These are phyloP conservation scores for Phytophthora boehmeriae DNA, from an alignment of 352 stramenopile genomes.

Conservation along the genomic window DNA sequence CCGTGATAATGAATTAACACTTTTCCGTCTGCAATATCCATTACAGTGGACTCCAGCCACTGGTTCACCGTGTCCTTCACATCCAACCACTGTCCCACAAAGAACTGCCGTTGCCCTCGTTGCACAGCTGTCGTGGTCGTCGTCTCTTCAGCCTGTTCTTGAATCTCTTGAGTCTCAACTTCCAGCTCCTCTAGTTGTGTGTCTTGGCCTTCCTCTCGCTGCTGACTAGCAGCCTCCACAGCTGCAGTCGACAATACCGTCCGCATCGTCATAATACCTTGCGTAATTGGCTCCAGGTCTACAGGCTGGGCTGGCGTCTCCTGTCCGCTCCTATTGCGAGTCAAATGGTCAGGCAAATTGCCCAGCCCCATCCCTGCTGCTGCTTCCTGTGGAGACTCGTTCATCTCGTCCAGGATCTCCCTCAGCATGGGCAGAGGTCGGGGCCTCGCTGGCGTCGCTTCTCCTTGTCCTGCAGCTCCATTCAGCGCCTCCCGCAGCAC, in stretches of 20 bases:
- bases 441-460: neutral
- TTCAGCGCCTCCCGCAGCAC: conserved; percentile 58
- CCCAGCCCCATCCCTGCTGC: conserved; percentile 39
- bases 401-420: conserved; percentile 45
- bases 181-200: neutral
- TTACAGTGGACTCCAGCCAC: conserved; percentile 97
- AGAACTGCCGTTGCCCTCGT: conserved; percentile 62
- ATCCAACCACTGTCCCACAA: conserved; percentile 97
- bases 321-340: neutral
- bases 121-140: conserved; percentile 6
- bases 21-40: conserved; percentile 88
- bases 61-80: conserved; percentile 98
- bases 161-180: neutral
- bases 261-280: conserved; percentile 58
- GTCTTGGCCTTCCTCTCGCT: conserved; percentile 2
- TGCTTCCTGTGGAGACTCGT: conserved; percentile 29
- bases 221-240: neutral
- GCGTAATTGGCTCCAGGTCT: conserved; percentile 62
- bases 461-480: neutral
- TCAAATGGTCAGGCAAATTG: neutral
- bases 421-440: conserved; percentile 43
- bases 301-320: neutral
- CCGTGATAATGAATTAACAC: conserved; percentile 97
- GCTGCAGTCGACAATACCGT: conserved; percentile 57
- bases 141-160: conserved; percentile 7